Percentiles rank a stretch among this genome's conserved stretches.
These are phyloP conservation scores for Candida michaelii DNA, from an alignment of 805 yeast species.

Conservation along the genomic window DNA sequence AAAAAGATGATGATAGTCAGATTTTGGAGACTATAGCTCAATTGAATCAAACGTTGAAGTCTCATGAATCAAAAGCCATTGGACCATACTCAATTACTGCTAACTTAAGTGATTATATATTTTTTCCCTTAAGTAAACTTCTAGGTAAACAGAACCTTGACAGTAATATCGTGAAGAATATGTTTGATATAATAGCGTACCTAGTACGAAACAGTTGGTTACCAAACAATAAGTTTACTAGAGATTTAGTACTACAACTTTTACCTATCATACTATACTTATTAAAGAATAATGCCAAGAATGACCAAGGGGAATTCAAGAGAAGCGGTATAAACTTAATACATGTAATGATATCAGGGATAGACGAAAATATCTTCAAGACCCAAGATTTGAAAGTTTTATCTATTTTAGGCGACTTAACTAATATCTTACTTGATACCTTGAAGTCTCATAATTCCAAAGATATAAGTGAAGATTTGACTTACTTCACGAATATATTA, in stretches of 20 bases:
- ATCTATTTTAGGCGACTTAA: constrained; percentile 29
- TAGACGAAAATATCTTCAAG: constrained; percentile 5
- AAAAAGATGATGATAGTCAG: constrained; percentile 11
- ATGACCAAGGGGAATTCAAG: background rate
- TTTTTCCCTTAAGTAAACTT: constrained; percentile 37
- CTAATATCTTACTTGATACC: constrained; percentile 23
- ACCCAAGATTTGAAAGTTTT: constrained; percentile 19
- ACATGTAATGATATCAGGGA: background rate
- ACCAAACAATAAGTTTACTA: constrained; percentile 19
- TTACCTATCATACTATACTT: constrained; percentile 27
- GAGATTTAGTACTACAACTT: constrained; percentile 33
- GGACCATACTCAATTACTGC: constrained; percentile 24
- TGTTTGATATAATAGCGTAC: constrained; percentile 30
- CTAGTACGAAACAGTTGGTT: constrained; percentile 31
- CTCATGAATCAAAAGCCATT: constrained; percentile 13
- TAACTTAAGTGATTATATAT: constrained; percentile 41
- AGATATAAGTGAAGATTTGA: constrained; percentile 18
- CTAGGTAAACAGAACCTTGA: constrained; percentile 27
- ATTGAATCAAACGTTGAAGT: constrained; percentile 15
- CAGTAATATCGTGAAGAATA: constrained; percentile 19
- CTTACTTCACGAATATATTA: constrained; percentile 14
- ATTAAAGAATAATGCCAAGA: constrained; percentile 1
- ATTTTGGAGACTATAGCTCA: background rate
- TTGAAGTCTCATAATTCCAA: constrained; percentile 10
- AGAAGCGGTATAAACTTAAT: background rate